Evolutionary conservation across 2,329 filamentous ascomycete species (phyloP), one percentile per base, ranked within the genome.

Genomic region (Trichoderma arundinaceum): DNA sequence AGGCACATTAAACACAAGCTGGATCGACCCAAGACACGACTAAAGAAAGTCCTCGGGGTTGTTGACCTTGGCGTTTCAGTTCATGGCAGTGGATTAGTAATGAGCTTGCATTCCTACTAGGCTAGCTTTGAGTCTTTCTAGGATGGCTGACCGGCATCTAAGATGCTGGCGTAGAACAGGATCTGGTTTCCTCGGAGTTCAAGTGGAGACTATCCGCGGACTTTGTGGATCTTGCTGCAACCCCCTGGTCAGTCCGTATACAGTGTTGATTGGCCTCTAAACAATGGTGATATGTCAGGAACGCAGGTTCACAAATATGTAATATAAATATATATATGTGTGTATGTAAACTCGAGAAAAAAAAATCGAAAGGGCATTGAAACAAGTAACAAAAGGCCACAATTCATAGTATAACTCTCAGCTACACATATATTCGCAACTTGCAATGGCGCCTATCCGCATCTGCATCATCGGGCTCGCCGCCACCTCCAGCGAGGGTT

Each of bases 381-480:
- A 35, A 15, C 41, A 35, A 58, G 7, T 4, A 19, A 46, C 28
- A 35, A 57, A 44, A 35, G 1, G 2, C 7, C n/a, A 35, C 39
- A 19, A 19, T 19, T 41, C 28, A 32, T 15, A 57, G 7, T 32
- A 33, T 12, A 19, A 19, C 10, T 57, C 53, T 15, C 28, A 35
- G 10, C 39, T 35, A 35, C n/a, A 46, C 19, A 35, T 7, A 46
- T 19, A 33, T 46, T 46, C 41, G 13, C 35, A 49, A 49, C 28
- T 41, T 19, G 7, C 54, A 58, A 58, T 58, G 54, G 54, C 54
- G 28, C 54, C 54, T 46, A 58, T 58, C 41, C 54, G 54, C n/a
- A 58, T 58, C 54, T 58, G 54, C 28, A 58, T 58, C 54, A 44
- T 58, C n/a, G 54, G 54, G 10, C 54, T 58, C 54, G 54, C 54